Evolutionary conservation across 805 yeast genomes (phyloP).

Genomic region (Priceomyces carsonii): DNA sequence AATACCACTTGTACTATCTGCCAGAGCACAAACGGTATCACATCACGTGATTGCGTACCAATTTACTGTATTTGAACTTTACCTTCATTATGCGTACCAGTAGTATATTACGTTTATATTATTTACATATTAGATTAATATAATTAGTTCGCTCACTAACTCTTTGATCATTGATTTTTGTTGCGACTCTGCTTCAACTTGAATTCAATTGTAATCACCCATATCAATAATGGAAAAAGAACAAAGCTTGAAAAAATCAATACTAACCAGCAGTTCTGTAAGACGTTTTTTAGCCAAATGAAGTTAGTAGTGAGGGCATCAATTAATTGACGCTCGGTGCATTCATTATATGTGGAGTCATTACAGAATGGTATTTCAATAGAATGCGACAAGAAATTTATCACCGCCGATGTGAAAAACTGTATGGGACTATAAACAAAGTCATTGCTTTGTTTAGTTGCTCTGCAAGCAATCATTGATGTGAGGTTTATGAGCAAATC

Average conservation of each 20-base stretch:
- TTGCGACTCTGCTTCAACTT: too few species aligned
- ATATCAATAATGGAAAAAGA: constrained; percentile 20
- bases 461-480: constrained; percentile 2
- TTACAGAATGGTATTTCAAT: constrained; percentile 3
- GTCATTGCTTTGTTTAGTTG: constrained; percentile 9
- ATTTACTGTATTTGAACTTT: too few species aligned
- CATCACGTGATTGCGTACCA: too few species aligned
- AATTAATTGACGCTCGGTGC: constrained; percentile 5
- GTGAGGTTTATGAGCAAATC: constrained; percentile 22
- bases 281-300: constrained; percentile 8
- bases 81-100: too few species aligned
- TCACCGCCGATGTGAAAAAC: constrained; percentile 17
- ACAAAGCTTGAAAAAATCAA: constrained; percentile 19
- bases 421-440: constrained; percentile 29
- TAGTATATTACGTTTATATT: too few species aligned
- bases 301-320: constrained; percentile 6
- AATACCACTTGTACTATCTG: background rate
- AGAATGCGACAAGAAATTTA: constrained; percentile 17
- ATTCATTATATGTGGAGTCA: constrained; percentile 8
- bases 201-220: constrained; percentile 19
- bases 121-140: too few species aligned
- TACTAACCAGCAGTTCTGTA: constrained; percentile 19
- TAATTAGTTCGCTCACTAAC: too few species aligned
- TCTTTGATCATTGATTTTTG: too few species aligned
- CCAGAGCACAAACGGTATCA: too few species aligned